Evolutionary conservation across 2,329 filamentous ascomycete species (phyloP), one percentile per base, ranked within the genome.

Genomic region (Penicillium polonicum): DNA sequence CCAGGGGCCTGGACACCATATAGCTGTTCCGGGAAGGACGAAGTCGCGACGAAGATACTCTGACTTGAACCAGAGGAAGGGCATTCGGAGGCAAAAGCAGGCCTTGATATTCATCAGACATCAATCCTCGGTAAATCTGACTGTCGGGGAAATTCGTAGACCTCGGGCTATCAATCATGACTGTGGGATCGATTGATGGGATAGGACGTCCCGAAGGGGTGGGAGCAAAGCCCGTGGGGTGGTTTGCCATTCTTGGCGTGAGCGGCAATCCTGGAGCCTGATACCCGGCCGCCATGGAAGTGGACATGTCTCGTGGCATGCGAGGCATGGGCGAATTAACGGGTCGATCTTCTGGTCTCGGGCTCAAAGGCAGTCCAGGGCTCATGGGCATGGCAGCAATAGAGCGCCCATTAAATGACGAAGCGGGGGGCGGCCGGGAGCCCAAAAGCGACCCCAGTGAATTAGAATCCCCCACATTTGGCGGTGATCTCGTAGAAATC

Each of bases 31-130:
- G 83, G 0, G 93, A 96, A 15, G 93, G 94, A 70, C 91, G 92
- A 80, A 99, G 87, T n/a, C 94, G 87, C 23, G 94, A 97, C 5
- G 94, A 97, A 4, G 92, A 91, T 4, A 97, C 93, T 71, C 85
- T 90, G 48, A 97, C 87, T 62, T 89, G 85, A 55, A 99, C 88
- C 1, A 90, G 91, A 4, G 91, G 89, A 8, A 99, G 80, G 6
- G 92, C 92, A 71, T 96, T 95, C 0, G 94, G 93, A 10, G 92
- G 87, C 2, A 99, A 80, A 23, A 97, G 78, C 8, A 97, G 82
- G 61, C 91, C 89, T 0, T 93, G 92, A 70, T 92, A 93, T 63
- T 96, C 90, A 0, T 96, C 91, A 0, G 89, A 91, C 5, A 91
- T 82, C 23, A 97, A 82, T 0, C 91, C 91, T 66, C 82, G 88